These are phyloP conservation scores for Punctularia strigosozonata DNA, from an alignment of 768 basidiomycete genomes.

Conservation along the genomic window DNA sequence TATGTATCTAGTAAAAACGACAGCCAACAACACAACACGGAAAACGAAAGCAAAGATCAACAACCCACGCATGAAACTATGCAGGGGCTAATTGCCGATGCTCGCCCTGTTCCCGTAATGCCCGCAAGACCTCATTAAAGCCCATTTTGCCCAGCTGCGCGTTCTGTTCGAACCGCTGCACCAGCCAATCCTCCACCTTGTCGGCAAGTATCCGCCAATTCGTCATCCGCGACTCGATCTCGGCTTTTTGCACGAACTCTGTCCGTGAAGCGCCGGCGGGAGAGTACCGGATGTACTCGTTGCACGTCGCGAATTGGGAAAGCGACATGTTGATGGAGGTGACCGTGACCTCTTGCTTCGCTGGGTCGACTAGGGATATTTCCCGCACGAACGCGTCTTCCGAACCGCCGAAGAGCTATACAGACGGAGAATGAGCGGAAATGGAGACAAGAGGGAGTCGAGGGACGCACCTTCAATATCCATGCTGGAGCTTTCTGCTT, in stretches of 20 bases:
- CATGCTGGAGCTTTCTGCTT: constrained; percentile 87
- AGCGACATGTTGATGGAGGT: constrained; percentile 90
- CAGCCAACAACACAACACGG: constrained; percentile 6
- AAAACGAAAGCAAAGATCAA: constrained; percentile 6
- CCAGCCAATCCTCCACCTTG: constrained; percentile 75
- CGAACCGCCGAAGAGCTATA: constrained; percentile 80
- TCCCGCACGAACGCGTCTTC: constrained; percentile 93
- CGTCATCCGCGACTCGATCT: constrained; percentile 74
- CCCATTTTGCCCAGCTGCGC: constrained; percentile 82
- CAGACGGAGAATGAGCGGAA: constrained; percentile 1
- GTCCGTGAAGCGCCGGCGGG: constrained; percentile 59
- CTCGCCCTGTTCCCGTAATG: constrained; percentile 62
- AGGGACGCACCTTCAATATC: constrained; percentile 74
- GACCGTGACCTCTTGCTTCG: constrained; percentile 67
- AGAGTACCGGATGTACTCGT: constrained; percentile 80
- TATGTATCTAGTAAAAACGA: constrained; percentile 12
- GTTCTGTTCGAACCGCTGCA: constrained; percentile 86
- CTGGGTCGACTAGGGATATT: constrained; percentile 86
- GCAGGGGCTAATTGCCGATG: constrained; percentile 23
- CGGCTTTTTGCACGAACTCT: constrained; percentile 79
- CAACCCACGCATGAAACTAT: constrained; percentile 2
- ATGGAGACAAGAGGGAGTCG: constrained; percentile 1
- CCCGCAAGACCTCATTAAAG: constrained; percentile 80
- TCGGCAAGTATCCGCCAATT: constrained; percentile 77
- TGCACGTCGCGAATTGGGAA: constrained; percentile 89